A percentile compares a stretch with the other conserved stretches of the same genome.
Conservation (phyloP, 495 filamentous ascomycete genomes). For the Penicillium pulvis region DNA sequence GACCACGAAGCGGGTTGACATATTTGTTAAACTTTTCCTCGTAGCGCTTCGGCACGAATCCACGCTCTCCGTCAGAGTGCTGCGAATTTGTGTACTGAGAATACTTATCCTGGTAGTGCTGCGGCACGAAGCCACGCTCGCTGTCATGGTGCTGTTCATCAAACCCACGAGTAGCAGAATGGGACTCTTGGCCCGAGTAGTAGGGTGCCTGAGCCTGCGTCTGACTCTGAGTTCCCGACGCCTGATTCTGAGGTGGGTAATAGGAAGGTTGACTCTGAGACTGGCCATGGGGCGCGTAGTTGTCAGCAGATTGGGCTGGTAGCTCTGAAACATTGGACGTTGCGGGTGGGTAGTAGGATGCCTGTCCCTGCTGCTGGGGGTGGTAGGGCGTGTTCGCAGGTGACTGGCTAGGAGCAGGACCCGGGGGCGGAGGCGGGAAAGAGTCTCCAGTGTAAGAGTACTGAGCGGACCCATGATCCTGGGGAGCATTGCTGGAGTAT, state of each 20-base stretch:
- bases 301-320: conserved; percentile 9
- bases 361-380: conserved; percentile 17
- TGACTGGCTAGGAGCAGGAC: conserved; percentile 31
- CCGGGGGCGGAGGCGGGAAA: conserved; percentile 47
- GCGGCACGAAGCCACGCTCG: conserved; percentile 33
- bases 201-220: conserved; percentile 23
- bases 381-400: conserved; percentile 33
- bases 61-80: conserved; percentile 27
- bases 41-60: conserved; percentile 33
- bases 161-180: conserved; percentile 42
- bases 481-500: conserved; percentile 7
- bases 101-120: conserved; percentile 38
- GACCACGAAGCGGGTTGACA: conserved; percentile 41
- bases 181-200: conserved; percentile 34
- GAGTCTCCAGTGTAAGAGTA: conserved; percentile 45
- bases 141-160: conserved; percentile 37
- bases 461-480: conserved; percentile 17
- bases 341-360: conserved; percentile 16
- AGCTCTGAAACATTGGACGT: not conserved
- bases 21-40: conserved; percentile 40
- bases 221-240: conserved; percentile 15
- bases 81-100: conserved; percentile 31
- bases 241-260: conserved; percentile 17
- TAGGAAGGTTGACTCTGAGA: conserved; percentile 20
- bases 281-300: conserved; percentile 16